Conservation (phyloP, 2,329 filamentous ascomycete genomes). For the Seiridium unicorne region DNA sequence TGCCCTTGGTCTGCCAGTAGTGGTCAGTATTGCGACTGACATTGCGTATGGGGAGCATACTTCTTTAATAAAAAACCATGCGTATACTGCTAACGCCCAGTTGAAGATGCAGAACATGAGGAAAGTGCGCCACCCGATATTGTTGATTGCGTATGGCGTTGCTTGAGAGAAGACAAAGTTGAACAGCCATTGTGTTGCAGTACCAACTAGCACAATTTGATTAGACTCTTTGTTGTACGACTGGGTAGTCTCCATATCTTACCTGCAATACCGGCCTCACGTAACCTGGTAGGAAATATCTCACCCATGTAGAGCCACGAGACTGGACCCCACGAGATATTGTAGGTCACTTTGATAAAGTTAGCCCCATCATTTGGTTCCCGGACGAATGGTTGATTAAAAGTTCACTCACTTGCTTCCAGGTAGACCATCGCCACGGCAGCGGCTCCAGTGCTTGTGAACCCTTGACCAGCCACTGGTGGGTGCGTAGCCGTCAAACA, state of each 20-base stretch:
- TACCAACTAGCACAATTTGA: slow-evolving; percentile 32
- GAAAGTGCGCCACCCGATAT: slow-evolving; percentile 47
- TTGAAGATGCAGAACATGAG: slow-evolving; percentile 50
- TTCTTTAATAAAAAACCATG: slow-evolving; percentile 41
- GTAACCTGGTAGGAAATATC: slow-evolving; percentile 50
- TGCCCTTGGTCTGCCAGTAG: slow-evolving; percentile 32
- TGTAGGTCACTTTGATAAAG: slow-evolving; percentile 47
- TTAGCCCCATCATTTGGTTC: slow-evolving; percentile 17
- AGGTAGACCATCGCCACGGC: slow-evolving; percentile 50
- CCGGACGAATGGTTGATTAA: neutral
- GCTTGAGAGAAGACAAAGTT: slow-evolving; percentile 47
- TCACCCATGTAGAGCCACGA: slow-evolving; percentile 48
- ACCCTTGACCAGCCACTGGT: slow-evolving; percentile 25
- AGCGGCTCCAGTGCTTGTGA: slow-evolving; percentile 40
- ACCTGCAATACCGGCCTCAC: slow-evolving; percentile 44
- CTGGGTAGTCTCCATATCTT: neutral
- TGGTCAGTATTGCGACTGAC: neutral
- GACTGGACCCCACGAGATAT: slow-evolving; percentile 51
- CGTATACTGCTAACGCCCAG: slow-evolving; percentile 40
- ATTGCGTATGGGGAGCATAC: slow-evolving; percentile 1
- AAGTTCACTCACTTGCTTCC: slow-evolving; percentile 32
- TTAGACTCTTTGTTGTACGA: neutral
- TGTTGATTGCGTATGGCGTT: slow-evolving; percentile 45
- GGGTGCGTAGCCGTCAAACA: slow-evolving; percentile 45
- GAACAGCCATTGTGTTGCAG: slow-evolving; percentile 49